Conservation (phyloP, 768 basidiomycete species). For the Nidula microcarpa region DNA sequence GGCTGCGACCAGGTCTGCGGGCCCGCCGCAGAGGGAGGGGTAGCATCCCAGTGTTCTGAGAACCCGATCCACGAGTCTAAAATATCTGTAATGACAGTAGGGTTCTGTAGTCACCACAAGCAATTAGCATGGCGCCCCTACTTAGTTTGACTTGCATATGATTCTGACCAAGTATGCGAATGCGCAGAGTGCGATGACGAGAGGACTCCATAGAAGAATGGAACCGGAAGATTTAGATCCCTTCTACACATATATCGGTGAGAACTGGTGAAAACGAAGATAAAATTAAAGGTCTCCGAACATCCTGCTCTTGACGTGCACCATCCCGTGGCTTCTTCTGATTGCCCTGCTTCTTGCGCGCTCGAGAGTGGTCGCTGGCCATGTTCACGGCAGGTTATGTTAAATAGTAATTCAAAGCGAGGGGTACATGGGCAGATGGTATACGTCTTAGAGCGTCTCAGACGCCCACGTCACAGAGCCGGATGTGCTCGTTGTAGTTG, state of each 20-base stretch:
- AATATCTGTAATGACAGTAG: constrained; percentile 15
- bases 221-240: not conserved
- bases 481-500: too few relatives aligned
- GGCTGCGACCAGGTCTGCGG: constrained; percentile 14
- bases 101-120: too few relatives aligned
- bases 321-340: constrained; percentile 2
- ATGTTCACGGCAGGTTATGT: too few relatives aligned
- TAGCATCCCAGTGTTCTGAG: constrained; percentile 32
- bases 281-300: too few relatives aligned
- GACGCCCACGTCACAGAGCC: too few relatives aligned
- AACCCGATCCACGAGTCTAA: constrained; percentile 36
- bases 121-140: too few relatives aligned
- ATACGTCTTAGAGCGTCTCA: too few relatives aligned
- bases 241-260: too few relatives aligned
- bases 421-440: too few relatives aligned
- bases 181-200: not conserved
- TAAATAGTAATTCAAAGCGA: too few relatives aligned
- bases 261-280: too few relatives aligned
- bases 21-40: constrained; percentile 13
- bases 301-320: too few relatives aligned
- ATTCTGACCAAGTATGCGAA: constrained; percentile 7
- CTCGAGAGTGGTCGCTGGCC: constrained; percentile 13
- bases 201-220: not conserved
- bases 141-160: not conserved
- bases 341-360: constrained; percentile 12